Percentiles rank a stretch among this genome's conserved stretches.
phyloP scores from a whole-genome alignment of 1,284 basidiomycete species.

The Puccinia coronata region DNA sequence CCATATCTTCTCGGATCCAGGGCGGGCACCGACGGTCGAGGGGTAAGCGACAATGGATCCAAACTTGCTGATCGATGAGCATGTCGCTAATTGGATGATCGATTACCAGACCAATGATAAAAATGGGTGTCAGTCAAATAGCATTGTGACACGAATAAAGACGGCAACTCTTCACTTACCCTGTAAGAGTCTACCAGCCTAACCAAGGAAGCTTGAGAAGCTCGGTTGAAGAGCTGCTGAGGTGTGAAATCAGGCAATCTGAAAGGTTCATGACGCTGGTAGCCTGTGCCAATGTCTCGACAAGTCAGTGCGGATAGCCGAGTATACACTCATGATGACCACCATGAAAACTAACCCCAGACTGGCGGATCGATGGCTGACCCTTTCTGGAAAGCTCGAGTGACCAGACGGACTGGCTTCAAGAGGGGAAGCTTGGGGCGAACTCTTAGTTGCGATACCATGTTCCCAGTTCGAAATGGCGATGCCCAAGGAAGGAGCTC shows the following conservation, averaged over 20 bases:
- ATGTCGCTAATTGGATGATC: constrained; percentile 61
- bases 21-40: constrained; percentile 78
- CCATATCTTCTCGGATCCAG: constrained; percentile 77
- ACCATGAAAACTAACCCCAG: not conserved
- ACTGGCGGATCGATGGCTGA: not conserved
- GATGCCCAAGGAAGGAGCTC: not conserved
- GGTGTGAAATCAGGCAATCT: constrained; percentile 61
- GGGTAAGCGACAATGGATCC: constrained; percentile 80
- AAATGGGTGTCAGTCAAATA: not conserved
- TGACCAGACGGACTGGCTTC: not conserved
- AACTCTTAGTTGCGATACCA: not conserved
- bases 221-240: constrained; percentile 73
- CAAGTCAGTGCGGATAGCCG: no score
- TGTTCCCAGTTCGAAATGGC: not conserved
- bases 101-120: not conserved
- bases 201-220: constrained; percentile 72
- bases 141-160: no score
- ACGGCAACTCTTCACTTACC: not conserved
- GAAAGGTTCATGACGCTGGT: constrained; percentile 39
- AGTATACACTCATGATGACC: no score
- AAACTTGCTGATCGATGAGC: constrained; percentile 78
- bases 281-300: constrained; percentile 4
- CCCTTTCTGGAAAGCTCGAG: not conserved
- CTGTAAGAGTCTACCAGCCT: constrained; percentile 84
- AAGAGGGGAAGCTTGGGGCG: not conserved